phyloP scores from a whole-genome alignment of 2,329 filamentous ascomycete species.

The Sporothrix dimorphospora region DNA sequence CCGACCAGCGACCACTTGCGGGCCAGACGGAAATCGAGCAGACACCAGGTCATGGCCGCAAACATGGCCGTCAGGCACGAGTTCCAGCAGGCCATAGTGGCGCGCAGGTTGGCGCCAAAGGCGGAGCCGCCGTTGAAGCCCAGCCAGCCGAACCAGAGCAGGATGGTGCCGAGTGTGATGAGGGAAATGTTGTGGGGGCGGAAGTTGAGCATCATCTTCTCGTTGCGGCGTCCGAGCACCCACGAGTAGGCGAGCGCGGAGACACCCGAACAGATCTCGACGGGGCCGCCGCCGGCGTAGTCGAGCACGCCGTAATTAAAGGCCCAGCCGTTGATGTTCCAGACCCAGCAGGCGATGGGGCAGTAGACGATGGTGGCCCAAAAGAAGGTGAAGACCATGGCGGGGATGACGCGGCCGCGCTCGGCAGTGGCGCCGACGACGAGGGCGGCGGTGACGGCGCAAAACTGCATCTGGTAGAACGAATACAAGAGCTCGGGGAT shows the following conservation, averaged over 20 bases:
- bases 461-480: constrained; percentile 99
- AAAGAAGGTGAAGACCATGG: constrained; percentile 93
- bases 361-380: constrained; percentile 99
- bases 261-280: constrained; percentile 94
- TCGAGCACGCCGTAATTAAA: constrained; percentile 90
- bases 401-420: constrained; percentile 87
- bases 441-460: constrained; percentile 87
- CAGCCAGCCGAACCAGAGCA: constrained; percentile 99
- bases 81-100: constrained; percentile 98
- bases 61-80: constrained; percentile 92
- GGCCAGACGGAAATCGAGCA: constrained; percentile 93
- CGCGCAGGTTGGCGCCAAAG: constrained; percentile 91
- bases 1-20: constrained; percentile 87
- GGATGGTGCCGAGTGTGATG: constrained; percentile 90
- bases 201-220: constrained; percentile 99
- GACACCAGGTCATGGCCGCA: constrained; percentile 87
- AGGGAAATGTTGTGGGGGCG: constrained; percentile 97
- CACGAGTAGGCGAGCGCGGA: constrained; percentile 93
- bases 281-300: constrained; percentile 93
- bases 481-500: constrained; percentile 89
- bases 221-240: constrained; percentile 93
- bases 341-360: constrained; percentile 93
- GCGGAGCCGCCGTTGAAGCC: constrained; percentile 97
- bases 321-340: constrained; percentile 93
- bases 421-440: constrained; percentile 91